Evolutionary conservation across 176 grass and related monocot species (phyloP), one percentile per base, ranked within the genome.

Genomic region (Oryza australiensis): DNA sequence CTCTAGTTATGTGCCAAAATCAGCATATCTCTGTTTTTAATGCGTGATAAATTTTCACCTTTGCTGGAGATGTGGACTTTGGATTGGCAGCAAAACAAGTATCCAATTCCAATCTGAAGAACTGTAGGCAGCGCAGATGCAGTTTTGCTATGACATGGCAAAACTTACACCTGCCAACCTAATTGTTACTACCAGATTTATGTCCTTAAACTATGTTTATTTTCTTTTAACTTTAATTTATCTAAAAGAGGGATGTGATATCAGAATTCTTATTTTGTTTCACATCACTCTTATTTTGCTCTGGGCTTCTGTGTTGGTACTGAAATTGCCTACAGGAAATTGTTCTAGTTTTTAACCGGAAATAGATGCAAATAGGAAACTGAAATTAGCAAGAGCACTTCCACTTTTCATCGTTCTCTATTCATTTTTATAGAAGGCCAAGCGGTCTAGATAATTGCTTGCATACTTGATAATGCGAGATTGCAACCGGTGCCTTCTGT

Each of bases 381-480:
- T 43, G 9, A 22, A 29, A 18, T 28, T 64, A 27, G 24, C 43
- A 26, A 28, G 16, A 42, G n/a, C 4, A 70, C n/a, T 15, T 22
- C 3, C 5, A 13, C 3, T 72, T 72, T 26, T 46, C 12, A 27
- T 46, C 28, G 16, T 12, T 64, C 16, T 65, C 43, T 77, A 8
- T 30, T 66, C 16, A 8, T 27, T 29, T 30, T 42, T 64, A 24
- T 3, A 3, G 62, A 42, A 63, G 24, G 23, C 1, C 26, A n/a
- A 23, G 38, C 23, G 24, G 26, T 66, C 62, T 48, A 66, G 40
- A 48, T 24, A 23, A 43, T n/a, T 28, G 33, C 38, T 43, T 48
- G 20, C 59, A 33, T 82, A 82, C 80, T 82, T 63, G 70, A 16
- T 43, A 37, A 81, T 5, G 10, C 13, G 9, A n/a, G 69, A 63